phyloP scores from a whole-genome alignment of 331 rosid genomes.

The Stylosanthes scabra region DNA sequence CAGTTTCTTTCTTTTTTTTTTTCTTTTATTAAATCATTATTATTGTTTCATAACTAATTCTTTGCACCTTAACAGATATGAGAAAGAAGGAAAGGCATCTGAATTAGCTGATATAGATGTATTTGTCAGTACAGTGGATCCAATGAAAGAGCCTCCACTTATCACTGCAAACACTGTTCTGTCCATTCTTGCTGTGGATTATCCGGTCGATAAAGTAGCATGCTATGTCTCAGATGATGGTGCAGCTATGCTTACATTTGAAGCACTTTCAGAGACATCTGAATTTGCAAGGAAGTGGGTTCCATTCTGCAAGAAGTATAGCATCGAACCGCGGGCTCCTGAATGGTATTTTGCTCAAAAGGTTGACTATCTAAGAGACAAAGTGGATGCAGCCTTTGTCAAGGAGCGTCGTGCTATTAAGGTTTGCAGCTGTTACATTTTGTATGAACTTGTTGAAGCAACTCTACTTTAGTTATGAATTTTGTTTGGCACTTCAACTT shows the following conservation, averaged over 20 bases:
- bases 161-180: conserved; percentile 92
- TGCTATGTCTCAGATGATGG: conserved; percentile 99
- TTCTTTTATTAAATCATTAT: neutral
- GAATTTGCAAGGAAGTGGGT: conserved; percentile 95
- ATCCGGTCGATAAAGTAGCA: conserved; percentile 80
- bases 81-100: conserved; percentile 85
- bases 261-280: conserved; percentile 90
- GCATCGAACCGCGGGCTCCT: conserved; percentile 86
- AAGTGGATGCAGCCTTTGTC: conserved; percentile 76
- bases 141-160: conserved; percentile 89
- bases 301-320: conserved; percentile 82
- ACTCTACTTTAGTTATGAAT: neutral
- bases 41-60: conserved; percentile 23
- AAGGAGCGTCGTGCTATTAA: conserved; percentile 90
- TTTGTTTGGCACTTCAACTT: conserved; percentile 22
- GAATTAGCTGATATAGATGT: conserved; percentile 72
- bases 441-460: neutral
- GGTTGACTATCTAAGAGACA: conserved; percentile 77
- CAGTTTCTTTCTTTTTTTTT: neutral
- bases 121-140: conserved; percentile 96
- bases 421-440: conserved; percentile 45
- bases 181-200: conserved; percentile 89
- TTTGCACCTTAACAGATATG: conserved; percentile 61
- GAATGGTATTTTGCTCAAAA: conserved; percentile 87
- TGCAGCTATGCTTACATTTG: conserved; percentile 96